Base-by-base conservation (phyloP, 208 protist species). In the Leishmania martiniquensis region DNA sequence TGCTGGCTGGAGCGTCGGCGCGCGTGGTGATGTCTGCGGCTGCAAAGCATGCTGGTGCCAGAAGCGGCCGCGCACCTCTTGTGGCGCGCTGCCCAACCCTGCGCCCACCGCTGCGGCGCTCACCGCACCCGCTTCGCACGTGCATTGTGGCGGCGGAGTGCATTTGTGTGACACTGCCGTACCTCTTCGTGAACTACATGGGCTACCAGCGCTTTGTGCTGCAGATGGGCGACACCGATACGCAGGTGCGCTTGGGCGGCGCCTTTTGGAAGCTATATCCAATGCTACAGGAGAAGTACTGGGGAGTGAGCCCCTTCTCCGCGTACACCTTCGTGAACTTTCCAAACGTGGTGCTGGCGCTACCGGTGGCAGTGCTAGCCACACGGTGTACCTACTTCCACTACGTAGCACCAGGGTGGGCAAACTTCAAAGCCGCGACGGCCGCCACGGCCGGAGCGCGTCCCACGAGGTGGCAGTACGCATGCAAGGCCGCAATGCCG, bases 211-310 rank as follows among this genome's bases (percentile, higher is more conserved):
- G 85, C 25, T 96, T 91, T 71, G 78, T 87, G 32, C 78, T 81
- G 39, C 69, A 42, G 32, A 66, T 78, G 65, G 92, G 85, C 80
- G 77, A 76, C 39, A 52, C 72, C 6, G 52, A 60, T 32, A 66
- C 82, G 42, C 49, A 34, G 60, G 49, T 25, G 17, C 51, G 15
- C 29, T 85, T 90, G 20, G 80, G 82, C n/a, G 9, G 55, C 49
- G 77, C 73, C 22, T 93, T 94, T 42, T 93, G 84, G 89, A 75
- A 76, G 49, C 84, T 96, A 32, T 96, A 95, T 75, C 83, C 84
- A 29, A 80, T 77, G 72, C 85, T 97, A 13, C 93, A 97, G 82
- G 73, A 87, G 51, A 87, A 87, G 75, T 94, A 95, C 82, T 97
- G 93, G 91, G 83, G 90, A 73, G 91, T 95, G 13, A 86, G 88